Evolutionary conservation across 108 stramenopile genomes (phyloP).

Genomic region (Stephanodiscus triporus): DNA sequence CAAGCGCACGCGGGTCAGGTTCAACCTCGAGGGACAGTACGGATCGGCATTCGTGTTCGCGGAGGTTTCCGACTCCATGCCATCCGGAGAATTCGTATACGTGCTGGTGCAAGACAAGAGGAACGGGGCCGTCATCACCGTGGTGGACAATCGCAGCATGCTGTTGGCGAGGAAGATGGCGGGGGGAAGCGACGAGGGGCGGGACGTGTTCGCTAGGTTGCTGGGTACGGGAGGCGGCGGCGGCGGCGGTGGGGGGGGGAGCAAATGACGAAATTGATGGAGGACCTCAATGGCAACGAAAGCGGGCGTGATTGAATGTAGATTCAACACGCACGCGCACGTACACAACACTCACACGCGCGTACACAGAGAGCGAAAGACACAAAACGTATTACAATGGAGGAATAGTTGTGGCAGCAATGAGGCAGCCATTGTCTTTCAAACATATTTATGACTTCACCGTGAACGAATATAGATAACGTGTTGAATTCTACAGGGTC

Average conservation of each 20-base stretch:
- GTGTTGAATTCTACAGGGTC: no score
- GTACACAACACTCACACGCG: no score
- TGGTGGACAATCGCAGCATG: conserved; percentile 78
- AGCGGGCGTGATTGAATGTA: background rate
- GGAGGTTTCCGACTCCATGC: conserved; percentile 80
- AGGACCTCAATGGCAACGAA: no score
- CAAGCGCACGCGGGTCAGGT: conserved; percentile 89
- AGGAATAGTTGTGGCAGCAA: no score
- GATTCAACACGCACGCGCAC: no score
- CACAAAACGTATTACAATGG: background rate
- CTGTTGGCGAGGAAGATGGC: conserved; percentile 70
- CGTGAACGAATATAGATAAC: no score
- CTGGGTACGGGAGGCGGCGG: conserved; percentile 24
- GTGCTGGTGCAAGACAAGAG: conserved; percentile 93
- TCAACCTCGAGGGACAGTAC: conserved; percentile 92
- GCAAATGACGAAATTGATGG: background rate
- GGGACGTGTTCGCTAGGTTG: conserved; percentile 34
- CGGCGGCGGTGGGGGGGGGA: background rate
- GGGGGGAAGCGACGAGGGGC: conserved; percentile 66
- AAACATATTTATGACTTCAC: no score
- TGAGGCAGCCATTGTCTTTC: no score
- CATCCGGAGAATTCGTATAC: conserved; percentile 92
- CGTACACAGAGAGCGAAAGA: no score
- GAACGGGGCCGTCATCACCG: conserved; percentile 70
- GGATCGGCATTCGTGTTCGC: conserved; percentile 87